Conservation (phyloP, 495 filamentous ascomycete genomes). For the Staphylotrichum longicolle region DNA sequence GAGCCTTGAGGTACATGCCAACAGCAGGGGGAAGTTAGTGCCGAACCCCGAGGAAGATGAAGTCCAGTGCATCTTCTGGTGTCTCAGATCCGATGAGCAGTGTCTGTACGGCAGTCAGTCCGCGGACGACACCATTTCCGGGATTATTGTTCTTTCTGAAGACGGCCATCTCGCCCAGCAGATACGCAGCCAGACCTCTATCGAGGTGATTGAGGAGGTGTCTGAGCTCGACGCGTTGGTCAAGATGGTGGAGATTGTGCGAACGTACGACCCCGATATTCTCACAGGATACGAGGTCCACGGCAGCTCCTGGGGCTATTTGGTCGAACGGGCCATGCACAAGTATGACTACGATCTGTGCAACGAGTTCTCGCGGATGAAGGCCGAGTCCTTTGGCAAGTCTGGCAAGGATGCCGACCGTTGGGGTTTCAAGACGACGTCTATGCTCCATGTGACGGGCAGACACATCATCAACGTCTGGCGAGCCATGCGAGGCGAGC, state of each 20-base stretch:
- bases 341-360: slow-evolving; percentile 89
- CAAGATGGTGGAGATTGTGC: slow-evolving; percentile 80
- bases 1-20: slow-evolving; percentile 94
- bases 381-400: slow-evolving; percentile 71
- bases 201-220: slow-evolving; percentile 68
- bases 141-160: slow-evolving; percentile 64
- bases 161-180: slow-evolving; percentile 52
- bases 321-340: slow-evolving; percentile 82
- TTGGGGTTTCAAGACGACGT: slow-evolving; percentile 92
- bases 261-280: slow-evolving; percentile 83
- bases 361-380: slow-evolving; percentile 87
- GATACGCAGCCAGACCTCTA: slow-evolving; percentile 45
- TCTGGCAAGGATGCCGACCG: slow-evolving; percentile 82
- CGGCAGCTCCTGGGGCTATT: slow-evolving; percentile 87
- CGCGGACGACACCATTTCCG: slow-evolving; percentile 47
- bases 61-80: slow-evolving; percentile 90
- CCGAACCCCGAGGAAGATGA: slow-evolving; percentile 90
- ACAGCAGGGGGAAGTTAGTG: slow-evolving; percentile 73
- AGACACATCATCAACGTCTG: slow-evolving; percentile 97
- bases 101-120: slow-evolving; percentile 23
- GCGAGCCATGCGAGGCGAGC: slow-evolving; percentile 89
- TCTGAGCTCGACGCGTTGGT: slow-evolving; percentile 83
- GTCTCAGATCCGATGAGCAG: slow-evolving; percentile 69
- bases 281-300: slow-evolving; percentile 96
- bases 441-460: slow-evolving; percentile 81